Percentiles rank a stretch among this genome's conserved stretches.
phyloP scores from a whole-genome alignment of 306 rosid genomes.

The Cyclanthera cordifolia region DNA sequence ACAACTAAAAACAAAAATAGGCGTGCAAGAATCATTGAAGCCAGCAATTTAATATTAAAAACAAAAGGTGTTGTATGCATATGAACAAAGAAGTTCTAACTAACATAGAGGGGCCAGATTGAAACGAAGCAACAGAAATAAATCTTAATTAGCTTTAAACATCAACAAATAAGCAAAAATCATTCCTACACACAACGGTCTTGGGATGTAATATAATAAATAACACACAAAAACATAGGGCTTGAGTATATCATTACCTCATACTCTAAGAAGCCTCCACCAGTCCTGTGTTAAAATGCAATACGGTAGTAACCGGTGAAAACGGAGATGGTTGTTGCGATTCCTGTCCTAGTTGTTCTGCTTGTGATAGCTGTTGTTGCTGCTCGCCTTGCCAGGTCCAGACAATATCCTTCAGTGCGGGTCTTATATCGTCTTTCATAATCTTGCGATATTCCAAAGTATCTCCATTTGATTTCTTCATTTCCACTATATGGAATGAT shows the following conservation, averaged over 20 bases:
- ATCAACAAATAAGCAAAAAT: background rate
- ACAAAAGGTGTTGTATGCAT: too few species aligned
- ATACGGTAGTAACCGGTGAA: background rate
- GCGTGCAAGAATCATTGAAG: too few species aligned
- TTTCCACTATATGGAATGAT: constrained; percentile 56
- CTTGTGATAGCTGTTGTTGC: constrained; percentile 26
- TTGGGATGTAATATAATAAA: background rate
- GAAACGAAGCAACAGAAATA: background rate
- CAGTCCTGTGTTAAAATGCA: background rate
- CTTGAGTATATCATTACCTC: background rate
- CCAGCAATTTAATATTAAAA: too few species aligned
- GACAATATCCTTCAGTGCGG: constrained; percentile 74
- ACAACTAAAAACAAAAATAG: too few species aligned
- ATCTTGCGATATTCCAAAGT: constrained; percentile 62
- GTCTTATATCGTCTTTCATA: constrained; percentile 59
- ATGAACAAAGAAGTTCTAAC: background rate
- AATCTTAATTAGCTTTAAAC: background rate
- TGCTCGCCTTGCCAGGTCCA: constrained; percentile 92
- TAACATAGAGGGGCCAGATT: background rate
- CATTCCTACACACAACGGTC: background rate
- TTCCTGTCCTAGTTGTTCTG: constrained; percentile 16
- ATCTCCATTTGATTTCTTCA: constrained; percentile 66
- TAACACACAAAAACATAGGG: background rate
- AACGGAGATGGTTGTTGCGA: constrained; percentile 26
- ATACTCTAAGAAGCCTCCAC: constrained; percentile 3